phyloP scores from a whole-genome alignment of 2,329 filamentous ascomycete genomes.

The Pezicula neosporulosa region DNA sequence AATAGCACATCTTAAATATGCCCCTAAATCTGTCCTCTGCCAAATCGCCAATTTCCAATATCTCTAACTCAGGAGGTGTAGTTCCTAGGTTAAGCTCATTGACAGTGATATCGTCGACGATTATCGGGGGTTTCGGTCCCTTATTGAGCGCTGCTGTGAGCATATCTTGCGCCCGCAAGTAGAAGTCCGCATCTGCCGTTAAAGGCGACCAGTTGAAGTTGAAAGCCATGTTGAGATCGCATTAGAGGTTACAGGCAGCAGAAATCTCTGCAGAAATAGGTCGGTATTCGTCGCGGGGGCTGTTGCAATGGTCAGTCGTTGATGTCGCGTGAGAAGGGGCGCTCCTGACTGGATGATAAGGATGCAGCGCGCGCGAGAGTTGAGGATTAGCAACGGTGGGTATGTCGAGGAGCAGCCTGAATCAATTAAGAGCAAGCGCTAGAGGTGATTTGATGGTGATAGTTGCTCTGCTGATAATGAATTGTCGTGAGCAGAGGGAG shows the following conservation, averaged over 20 bases:
- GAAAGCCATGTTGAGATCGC: constrained; percentile 74
- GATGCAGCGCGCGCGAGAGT: not conserved
- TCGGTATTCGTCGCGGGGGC: not conserved
- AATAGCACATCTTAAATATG: constrained; percentile 99
- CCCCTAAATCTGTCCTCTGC: constrained; percentile 95
- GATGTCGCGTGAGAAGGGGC: constrained; percentile 1
- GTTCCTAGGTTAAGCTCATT: constrained; percentile 96
- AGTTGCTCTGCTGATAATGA: too few species aligned
- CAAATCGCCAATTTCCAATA: constrained; percentile 94
- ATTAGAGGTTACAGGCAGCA: constrained; percentile 17
- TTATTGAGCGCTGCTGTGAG: constrained; percentile 96
- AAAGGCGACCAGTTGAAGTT: constrained; percentile 99
- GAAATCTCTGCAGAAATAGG: not conserved
- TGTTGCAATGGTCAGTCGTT: not conserved
- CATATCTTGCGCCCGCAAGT: constrained; percentile 87
- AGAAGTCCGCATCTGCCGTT: constrained; percentile 89
- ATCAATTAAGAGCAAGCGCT: constrained; percentile 1
- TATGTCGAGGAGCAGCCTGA: not conserved
- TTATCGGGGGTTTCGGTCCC: constrained; percentile 95
- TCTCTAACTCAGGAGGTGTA: constrained; percentile 91
- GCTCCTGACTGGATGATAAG: not conserved
- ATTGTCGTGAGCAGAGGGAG: too few species aligned
- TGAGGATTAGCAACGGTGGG: not conserved
- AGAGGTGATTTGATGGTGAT: not conserved
- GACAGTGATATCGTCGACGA: constrained; percentile 98